Conservation (phyloP, 177 flowering plant genomes). For the Vitis hybrid region DNA sequence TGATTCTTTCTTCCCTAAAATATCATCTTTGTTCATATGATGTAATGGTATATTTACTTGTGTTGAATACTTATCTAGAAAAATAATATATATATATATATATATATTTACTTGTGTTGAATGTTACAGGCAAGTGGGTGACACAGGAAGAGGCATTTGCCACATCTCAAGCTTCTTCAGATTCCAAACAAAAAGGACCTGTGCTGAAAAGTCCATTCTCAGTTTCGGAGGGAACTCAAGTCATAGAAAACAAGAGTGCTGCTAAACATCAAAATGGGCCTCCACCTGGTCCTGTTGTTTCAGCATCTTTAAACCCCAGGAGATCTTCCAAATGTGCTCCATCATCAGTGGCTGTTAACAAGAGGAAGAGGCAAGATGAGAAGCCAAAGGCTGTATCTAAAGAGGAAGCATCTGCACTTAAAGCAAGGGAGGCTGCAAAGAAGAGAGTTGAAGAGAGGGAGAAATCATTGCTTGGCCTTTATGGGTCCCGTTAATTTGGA, state of each 20-base stretch:
- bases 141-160: slow-evolving; percentile 70
- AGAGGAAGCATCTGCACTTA: slow-evolving; percentile 92
- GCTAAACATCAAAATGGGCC: slow-evolving; percentile 42
- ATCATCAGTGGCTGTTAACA: slow-evolving; percentile 66
- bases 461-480: slow-evolving; percentile 83
- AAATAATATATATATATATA: not conserved
- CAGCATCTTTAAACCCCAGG: slow-evolving; percentile 56
- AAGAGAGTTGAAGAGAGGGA: slow-evolving; percentile 91
- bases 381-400: slow-evolving; percentile 71
- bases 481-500: slow-evolving; percentile 39
- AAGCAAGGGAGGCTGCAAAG: slow-evolving; percentile 93
- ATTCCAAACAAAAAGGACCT: slow-evolving; percentile 30
- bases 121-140: slow-evolving; percentile 78
- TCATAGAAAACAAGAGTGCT: slow-evolving; percentile 29
- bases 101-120: slow-evolving; percentile 3
- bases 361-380: slow-evolving; percentile 70
- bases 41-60: slow-evolving; percentile 2
- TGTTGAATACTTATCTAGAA: slow-evolving; percentile 4
- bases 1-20: not conserved
- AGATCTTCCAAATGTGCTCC: slow-evolving; percentile 73
- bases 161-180: slow-evolving; percentile 34
- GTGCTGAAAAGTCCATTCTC: slow-evolving; percentile 33
- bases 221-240: slow-evolving; percentile 22
- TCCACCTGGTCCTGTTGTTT: slow-evolving; percentile 69
- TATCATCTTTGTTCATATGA: not conserved